Evolutionary conservation across 768 basidiomycete species (phyloP).

Genomic region (Boletus speciosus): DNA sequence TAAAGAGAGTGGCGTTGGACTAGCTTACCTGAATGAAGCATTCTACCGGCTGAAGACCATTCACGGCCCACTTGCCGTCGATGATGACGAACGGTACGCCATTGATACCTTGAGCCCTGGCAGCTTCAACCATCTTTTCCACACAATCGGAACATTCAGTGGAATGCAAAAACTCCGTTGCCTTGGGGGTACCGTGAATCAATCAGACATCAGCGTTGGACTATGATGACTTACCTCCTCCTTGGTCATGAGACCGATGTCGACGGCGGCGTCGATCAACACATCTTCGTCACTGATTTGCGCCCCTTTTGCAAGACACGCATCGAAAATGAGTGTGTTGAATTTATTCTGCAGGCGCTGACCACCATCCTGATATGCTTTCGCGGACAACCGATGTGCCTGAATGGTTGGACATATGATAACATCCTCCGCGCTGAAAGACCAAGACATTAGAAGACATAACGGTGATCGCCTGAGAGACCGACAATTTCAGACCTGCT

Average conservation of each 20-base stretch:
- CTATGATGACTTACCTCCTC: constrained; percentile 28
- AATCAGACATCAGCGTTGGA: not conserved
- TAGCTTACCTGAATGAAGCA: constrained; percentile 35
- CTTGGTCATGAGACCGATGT: constrained; percentile 34
- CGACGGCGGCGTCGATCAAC: constrained; percentile 35
- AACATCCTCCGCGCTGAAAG: constrained; percentile 34
- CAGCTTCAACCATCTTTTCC: constrained; percentile 35
- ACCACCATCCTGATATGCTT: constrained; percentile 39
- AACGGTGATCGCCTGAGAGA: not conserved
- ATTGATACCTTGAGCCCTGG: constrained; percentile 39
- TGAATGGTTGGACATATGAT: constrained; percentile 36
- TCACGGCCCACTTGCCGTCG: constrained; percentile 43
- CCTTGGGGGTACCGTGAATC: constrained; percentile 20
- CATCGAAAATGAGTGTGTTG: constrained; percentile 37
- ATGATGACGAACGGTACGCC: constrained; percentile 53
- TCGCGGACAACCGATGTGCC: constrained; percentile 42
- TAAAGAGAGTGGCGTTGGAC: not conserved
- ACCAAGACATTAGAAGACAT: not conserved
- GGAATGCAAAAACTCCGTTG: constrained; percentile 37
- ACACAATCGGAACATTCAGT: constrained; percentile 38
- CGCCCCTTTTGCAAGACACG: constrained; percentile 35
- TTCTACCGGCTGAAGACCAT: constrained; percentile 41
- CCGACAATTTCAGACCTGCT: constrained; percentile 24
- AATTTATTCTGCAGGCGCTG: constrained; percentile 35
- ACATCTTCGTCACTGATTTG: constrained; percentile 34